These are phyloP conservation scores for Odontarrhena argentea DNA, from an alignment of 345 rosid species.

Conservation along the genomic window DNA sequence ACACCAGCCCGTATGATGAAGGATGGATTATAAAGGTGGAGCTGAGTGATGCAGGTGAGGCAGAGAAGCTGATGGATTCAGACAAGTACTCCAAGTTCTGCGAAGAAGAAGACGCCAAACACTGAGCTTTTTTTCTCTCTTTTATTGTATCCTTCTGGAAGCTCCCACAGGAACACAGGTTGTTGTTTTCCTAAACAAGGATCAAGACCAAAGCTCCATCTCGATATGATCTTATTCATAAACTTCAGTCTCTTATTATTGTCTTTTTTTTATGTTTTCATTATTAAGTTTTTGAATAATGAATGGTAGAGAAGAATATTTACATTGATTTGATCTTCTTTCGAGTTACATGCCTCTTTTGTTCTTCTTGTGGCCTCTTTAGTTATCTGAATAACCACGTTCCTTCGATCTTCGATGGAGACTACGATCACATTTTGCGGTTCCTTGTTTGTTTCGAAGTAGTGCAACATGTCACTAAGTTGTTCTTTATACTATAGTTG, in stretches of 20 bases:
- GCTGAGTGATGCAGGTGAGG: slow-evolving; percentile 54
- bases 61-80: slow-evolving; percentile 72
- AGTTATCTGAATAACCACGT: background rate
- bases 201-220: background rate
- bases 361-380: slow-evolving; percentile 1
- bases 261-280: background rate
- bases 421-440: too few relatives aligned
- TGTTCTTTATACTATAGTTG: too few relatives aligned
- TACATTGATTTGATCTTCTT: background rate
- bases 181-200: slow-evolving; percentile 9
- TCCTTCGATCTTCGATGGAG: too few relatives aligned
- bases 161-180: slow-evolving; percentile 4
- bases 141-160: background rate
- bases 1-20: slow-evolving; percentile 72
- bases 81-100: slow-evolving; percentile 84
- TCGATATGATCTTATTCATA: background rate
- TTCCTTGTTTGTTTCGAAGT: too few relatives aligned
- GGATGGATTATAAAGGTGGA: slow-evolving; percentile 96
- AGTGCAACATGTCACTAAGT: too few relatives aligned
- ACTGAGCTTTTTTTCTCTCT: slow-evolving; percentile 42
- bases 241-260: background rate
- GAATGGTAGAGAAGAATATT: slow-evolving; percentile 33
- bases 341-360: background rate
- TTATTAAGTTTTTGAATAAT: slow-evolving; percentile 16
- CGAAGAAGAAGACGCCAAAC: slow-evolving; percentile 91